phyloP scores from a whole-genome alignment of 805 yeast genomes.

The Saturnispora sanitii region DNA sequence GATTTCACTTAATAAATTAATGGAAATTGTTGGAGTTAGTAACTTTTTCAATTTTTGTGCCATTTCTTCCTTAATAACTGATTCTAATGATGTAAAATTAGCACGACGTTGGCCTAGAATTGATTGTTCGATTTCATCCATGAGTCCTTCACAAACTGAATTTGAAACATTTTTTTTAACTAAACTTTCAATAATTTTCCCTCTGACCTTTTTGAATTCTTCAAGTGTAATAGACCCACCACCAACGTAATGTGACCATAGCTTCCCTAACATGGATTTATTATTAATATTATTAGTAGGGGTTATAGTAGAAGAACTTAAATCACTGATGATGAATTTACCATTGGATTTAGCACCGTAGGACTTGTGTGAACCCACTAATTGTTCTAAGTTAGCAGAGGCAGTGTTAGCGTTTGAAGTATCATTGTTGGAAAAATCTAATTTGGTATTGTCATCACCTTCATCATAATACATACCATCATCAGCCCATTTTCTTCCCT shows the following conservation, averaged over 20 bases:
- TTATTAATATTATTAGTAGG: conserved; percentile 9
- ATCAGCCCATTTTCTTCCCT: conserved; percentile 54
- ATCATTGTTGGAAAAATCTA: conserved; percentile 45
- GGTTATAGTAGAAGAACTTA: conserved; percentile 40
- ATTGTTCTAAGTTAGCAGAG: conserved; percentile 22
- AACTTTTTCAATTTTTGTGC: conserved; percentile 61
- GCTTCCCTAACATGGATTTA: neutral
- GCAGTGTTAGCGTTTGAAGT: conserved; percentile 15
- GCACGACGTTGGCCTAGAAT: conserved; percentile 65
- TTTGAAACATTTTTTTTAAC: conserved; percentile 87
- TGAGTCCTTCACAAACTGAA: conserved; percentile 66
- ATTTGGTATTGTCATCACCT: conserved; percentile 19
- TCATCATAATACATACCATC: conserved; percentile 48
- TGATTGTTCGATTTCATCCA: conserved; percentile 59
- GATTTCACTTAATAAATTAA: conserved; percentile 77
- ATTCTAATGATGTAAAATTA: conserved; percentile 62
- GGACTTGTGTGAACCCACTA: conserved; percentile 30
- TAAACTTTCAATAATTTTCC: conserved; percentile 62
- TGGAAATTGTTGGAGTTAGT: conserved; percentile 84
- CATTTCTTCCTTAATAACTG: conserved; percentile 56
- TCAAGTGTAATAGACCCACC: conserved; percentile 55
- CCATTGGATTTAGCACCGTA: conserved; percentile 42
- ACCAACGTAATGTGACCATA: conserved; percentile 53
- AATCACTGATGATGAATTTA: conserved; percentile 55
- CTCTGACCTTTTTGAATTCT: conserved; percentile 57